Conservation (phyloP, 2,329 filamentous ascomycete genomes). For the Botrytis deweyae region DNA sequence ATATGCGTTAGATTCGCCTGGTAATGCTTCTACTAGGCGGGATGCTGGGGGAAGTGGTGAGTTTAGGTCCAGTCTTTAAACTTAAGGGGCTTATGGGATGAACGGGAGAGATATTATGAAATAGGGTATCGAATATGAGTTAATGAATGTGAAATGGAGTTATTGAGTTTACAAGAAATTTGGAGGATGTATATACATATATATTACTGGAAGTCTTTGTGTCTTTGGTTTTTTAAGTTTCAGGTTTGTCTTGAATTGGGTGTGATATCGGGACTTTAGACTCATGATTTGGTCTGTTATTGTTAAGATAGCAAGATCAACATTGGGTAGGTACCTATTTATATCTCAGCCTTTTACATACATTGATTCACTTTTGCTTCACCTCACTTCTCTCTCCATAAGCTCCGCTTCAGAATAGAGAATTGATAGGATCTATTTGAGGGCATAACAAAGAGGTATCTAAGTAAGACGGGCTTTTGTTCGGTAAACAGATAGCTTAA, state of each 20-base stretch:
- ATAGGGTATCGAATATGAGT: neutral
- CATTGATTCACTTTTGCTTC: neutral
- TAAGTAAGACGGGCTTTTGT: neutral
- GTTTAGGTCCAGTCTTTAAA: neutral
- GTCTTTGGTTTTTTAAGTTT: neutral
- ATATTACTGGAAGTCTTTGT: too few relatives aligned
- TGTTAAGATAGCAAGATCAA: neutral
- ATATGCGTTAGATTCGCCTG: slow-evolving; percentile 36
- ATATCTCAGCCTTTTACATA: neutral
- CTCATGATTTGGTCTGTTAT: neutral
- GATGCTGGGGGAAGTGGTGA: neutral
- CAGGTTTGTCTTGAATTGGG: neutral
- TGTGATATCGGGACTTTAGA: too few relatives aligned
- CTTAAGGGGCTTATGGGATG: neutral
- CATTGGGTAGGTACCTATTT: neutral
- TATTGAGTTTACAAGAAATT: neutral
- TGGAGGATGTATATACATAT: too few relatives aligned
- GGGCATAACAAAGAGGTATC: neutral
- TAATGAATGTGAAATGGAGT: neutral
- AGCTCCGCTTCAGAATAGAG: neutral
- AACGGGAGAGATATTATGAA: neutral
- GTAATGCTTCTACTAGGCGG: neutral
- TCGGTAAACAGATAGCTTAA: neutral
- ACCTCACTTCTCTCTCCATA: neutral
- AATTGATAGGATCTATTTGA: neutral